phyloP scores from a whole-genome alignment of 306 rosid genomes.

The Lagenaria siceraria region DNA sequence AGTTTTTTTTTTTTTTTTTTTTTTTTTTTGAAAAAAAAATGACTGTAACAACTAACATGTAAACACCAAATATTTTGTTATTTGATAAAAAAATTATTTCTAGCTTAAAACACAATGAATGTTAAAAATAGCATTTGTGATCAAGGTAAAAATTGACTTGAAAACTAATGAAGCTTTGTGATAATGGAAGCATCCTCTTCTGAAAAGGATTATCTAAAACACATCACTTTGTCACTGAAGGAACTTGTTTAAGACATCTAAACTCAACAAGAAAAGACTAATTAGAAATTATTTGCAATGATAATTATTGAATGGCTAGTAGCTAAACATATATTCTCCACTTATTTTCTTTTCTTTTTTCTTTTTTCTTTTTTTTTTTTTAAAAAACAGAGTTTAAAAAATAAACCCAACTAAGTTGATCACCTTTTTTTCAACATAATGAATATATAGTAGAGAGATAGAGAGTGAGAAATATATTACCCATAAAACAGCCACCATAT shows the following conservation, averaged over 20 bases:
- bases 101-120: neutral
- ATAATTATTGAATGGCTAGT: too few relatives aligned
- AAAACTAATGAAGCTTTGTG: too few relatives aligned
- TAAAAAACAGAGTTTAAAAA: too few relatives aligned
- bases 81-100: neutral
- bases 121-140: neutral
- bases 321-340: too few relatives aligned
- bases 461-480: slow-evolving; percentile 21
- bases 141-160: too few relatives aligned
- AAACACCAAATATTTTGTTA: neutral
- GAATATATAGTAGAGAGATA: neutral
- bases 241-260: neutral
- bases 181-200: neutral
- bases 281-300: too few relatives aligned
- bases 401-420: too few relatives aligned
- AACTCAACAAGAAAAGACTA: neutral
- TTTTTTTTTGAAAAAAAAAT: too few relatives aligned
- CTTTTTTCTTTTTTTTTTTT: too few relatives aligned
- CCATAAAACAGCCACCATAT: slow-evolving; percentile 73
- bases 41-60: too few relatives aligned
- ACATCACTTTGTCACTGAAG: neutral
- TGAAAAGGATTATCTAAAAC: neutral
- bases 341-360: too few relatives aligned
- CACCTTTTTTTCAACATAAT: neutral
- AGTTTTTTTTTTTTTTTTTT: too few relatives aligned